phyloP scores from a whole-genome alignment of 192 early-diverging fungal genomes.

The Podila epicladia region DNA sequence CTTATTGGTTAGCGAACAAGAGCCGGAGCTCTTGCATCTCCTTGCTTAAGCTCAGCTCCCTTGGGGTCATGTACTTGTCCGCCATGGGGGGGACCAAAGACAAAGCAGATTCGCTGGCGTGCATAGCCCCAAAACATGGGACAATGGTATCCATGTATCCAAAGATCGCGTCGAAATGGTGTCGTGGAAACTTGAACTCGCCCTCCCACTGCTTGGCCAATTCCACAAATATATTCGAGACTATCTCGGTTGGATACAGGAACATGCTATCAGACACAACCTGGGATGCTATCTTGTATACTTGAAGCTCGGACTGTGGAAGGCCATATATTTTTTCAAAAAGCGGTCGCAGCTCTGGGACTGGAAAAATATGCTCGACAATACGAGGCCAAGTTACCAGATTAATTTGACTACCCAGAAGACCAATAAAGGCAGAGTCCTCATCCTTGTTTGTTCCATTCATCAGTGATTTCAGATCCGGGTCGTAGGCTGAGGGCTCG shows the following conservation, averaged over 20 bases:
- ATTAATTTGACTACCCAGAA: neutral
- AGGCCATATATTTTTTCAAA: conserved; percentile 22
- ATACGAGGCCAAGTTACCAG: conserved; percentile 6
- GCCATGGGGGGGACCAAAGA: conserved; percentile 20
- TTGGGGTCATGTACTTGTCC: neutral
- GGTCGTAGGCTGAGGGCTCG: conserved; percentile 8
- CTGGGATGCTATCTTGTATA: neutral
- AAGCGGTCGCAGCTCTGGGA: neutral
- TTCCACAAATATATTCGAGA: neutral
- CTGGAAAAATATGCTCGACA: neutral
- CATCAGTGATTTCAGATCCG: conserved; percentile 26
- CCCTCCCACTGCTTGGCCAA: neutral
- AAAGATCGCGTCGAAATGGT: conserved; percentile 16
- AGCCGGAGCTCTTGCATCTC: conserved; percentile 30
- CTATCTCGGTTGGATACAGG: neutral
- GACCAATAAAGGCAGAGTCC: conserved; percentile 4
- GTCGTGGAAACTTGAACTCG: neutral
- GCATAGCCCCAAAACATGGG: conserved; percentile 16
- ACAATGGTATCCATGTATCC: neutral
- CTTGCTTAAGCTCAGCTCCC: conserved; percentile 4
- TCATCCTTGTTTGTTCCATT: conserved; percentile 32
- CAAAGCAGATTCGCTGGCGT: conserved; percentile 23
- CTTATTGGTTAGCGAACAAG: conserved; percentile 18
- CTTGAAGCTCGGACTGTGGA: conserved; percentile 17
- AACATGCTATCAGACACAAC: conserved; percentile 11